Evolutionary conservation across 805 yeast species (phyloP), one percentile per base, ranked within the genome.

Genomic region (Teunomyces kruisii): DNA sequence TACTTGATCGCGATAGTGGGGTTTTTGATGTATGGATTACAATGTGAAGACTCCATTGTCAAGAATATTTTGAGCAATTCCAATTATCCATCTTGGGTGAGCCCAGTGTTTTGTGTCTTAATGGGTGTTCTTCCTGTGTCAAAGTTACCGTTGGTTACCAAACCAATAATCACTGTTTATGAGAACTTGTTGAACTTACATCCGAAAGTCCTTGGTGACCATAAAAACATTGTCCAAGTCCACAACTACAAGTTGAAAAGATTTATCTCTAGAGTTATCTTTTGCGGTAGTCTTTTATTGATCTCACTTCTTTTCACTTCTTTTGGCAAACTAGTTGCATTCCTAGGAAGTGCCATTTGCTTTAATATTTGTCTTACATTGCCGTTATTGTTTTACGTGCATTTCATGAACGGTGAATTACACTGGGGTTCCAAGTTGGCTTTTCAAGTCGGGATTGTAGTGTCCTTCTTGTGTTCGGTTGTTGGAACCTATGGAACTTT

Each of bases 61-160:
- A 75, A 72, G 52, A 76, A 72, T 46, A 59, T 80, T 24, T 56
- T 79, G 40, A 59, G 68, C 31, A 64, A 73, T 10, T 55, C 62
- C n/a, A 77, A 79, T 2, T 79, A 77, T 52, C 83, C 84, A 0
- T 9, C 47, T 2, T 75, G 76, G 74, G 63, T 74, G 5, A 67
- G 72, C 37, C 74, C 74, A 1, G 44, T 77, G 19, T 71, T 90
- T 37, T 83, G 90, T 39, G 74, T 76, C 0, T 67, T 86, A 32
- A 85, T 89, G 77, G 86, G 95, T n/a, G 53, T 88, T 6, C 79
- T 90, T 17, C 96, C 97, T 1, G 62, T 89, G 26, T 88, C 96
- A 1, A 90, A 90, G 57, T 77, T 89, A 1, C 96, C 97, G 0
- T 72, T 89, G 32, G 84, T 84, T 52, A 87, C 91, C 9, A 80